Evolutionary conservation across 257 asterid species (phyloP).

Genomic region (Misopates orontium): DNA sequence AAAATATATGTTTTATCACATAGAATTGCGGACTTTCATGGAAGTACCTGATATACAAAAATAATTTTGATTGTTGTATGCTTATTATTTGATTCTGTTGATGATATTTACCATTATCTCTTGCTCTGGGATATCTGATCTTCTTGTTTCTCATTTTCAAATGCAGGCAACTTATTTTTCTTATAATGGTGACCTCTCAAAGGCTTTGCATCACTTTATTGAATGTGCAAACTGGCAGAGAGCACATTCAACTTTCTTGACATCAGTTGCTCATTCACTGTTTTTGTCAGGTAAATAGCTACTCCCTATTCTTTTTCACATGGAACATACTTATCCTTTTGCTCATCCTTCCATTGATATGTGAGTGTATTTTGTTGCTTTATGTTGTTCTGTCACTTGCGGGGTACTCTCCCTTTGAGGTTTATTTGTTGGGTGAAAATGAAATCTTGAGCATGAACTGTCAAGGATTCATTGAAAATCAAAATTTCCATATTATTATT

Average conservation of each 20-base stretch:
- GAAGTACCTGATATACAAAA: conserved; percentile 14
- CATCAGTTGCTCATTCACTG: conserved; percentile 79
- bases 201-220: conserved; percentile 83
- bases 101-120: conserved; percentile 17
- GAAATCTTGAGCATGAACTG: neutral
- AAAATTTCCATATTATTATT: neutral
- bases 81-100: conserved; percentile 21
- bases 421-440: conserved; percentile 14
- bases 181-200: conserved; percentile 66
- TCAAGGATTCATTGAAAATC: conserved; percentile 15
- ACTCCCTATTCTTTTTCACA: conserved; percentile 11
- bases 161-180: conserved; percentile 81
- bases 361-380: neutral
- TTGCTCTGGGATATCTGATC: conserved; percentile 28
- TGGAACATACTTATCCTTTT: conserved; percentile 7
- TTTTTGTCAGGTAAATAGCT: conserved; percentile 64
- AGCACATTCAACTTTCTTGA: conserved; percentile 82
- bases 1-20: conserved; percentile 2
- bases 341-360: neutral
- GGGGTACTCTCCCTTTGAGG: conserved; percentile 9
- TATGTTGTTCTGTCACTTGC: conserved; percentile 6
- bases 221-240: conserved; percentile 90
- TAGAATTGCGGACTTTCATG: conserved; percentile 19
- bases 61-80: conserved; percentile 22
- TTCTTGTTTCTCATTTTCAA: conserved; percentile 23